These are phyloP conservation scores for Salix viminalis DNA, from an alignment of 345 rosid genomes.

Conservation along the genomic window DNA sequence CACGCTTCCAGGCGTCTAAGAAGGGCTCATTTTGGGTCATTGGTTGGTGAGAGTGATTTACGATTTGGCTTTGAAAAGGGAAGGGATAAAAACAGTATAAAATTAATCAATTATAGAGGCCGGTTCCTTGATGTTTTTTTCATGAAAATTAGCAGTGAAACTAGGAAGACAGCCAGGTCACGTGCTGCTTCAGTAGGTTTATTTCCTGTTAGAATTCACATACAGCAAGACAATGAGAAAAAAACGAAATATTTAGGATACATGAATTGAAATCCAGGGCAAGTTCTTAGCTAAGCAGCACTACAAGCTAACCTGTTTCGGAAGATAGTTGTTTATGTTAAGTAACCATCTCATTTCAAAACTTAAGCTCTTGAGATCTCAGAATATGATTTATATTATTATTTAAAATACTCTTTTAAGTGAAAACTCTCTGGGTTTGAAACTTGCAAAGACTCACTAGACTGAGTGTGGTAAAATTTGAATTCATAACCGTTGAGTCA, in stretches of 20 bases:
- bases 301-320: background rate
- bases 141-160: background rate
- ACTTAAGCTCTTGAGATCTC: too few relatives aligned
- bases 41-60: background rate
- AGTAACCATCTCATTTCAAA: too few relatives aligned
- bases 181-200: background rate
- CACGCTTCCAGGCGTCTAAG: background rate
- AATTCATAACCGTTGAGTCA: accelerated
- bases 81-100: background rate
- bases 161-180: background rate
- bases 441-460: too few relatives aligned
- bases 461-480: accelerated
- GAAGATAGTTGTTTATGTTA: background rate
- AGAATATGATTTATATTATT: too few relatives aligned
- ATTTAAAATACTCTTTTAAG: accelerated
- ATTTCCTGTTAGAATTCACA: background rate
- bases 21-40: background rate
- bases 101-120: background rate
- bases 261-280: background rate
- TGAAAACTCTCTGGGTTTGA: too few relatives aligned
- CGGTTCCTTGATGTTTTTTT: background rate
- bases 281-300: background rate
- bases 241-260: background rate
- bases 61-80: background rate
- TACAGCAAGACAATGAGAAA: background rate